Evolutionary conservation across 2,329 filamentous ascomycete genomes (phyloP).

Genomic region (Paecilomyces niveus): DNA sequence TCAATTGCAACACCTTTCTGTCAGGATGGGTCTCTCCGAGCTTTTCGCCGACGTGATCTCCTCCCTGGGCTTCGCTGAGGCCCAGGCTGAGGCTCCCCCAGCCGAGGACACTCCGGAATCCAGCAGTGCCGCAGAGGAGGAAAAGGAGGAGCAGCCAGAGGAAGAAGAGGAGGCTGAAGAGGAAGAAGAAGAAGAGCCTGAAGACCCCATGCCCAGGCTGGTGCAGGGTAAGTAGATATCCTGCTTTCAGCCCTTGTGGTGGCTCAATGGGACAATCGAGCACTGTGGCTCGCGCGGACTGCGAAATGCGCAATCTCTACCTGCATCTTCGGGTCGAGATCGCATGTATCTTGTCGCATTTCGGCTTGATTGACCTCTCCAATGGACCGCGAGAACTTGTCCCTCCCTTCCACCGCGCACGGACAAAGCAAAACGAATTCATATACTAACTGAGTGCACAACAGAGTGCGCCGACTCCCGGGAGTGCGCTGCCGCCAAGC

Average conservation of each 20-base stretch:
- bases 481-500: conserved; percentile 80
- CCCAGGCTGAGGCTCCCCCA: conserved; percentile 53
- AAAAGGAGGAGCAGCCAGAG: conserved; percentile 43
- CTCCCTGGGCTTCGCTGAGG: conserved; percentile 56
- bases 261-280: not conserved
- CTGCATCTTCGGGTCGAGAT: not conserved
- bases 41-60: conserved; percentile 59
- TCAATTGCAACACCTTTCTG: conserved; percentile 23
- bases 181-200: conserved; percentile 72
- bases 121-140: conserved; percentile 36
- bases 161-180: conserved; percentile 64
- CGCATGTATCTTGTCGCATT: not conserved
- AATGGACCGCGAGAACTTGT: not conserved
- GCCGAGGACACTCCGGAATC: conserved; percentile 45
- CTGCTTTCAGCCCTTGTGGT: not conserved
- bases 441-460: conserved; percentile 1
- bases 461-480: conserved; percentile 84
- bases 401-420: not conserved
- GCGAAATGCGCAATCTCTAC: not conserved
- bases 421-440: not conserved
- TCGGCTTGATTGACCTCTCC: not conserved
- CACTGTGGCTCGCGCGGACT: not conserved
- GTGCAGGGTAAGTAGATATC: conserved; percentile 76
- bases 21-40: conserved; percentile 56
- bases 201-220: conserved; percentile 79